Base-by-base conservation (phyloP, 2,329 filamentous ascomycete species). In the Penicillium griseofulvum region DNA sequence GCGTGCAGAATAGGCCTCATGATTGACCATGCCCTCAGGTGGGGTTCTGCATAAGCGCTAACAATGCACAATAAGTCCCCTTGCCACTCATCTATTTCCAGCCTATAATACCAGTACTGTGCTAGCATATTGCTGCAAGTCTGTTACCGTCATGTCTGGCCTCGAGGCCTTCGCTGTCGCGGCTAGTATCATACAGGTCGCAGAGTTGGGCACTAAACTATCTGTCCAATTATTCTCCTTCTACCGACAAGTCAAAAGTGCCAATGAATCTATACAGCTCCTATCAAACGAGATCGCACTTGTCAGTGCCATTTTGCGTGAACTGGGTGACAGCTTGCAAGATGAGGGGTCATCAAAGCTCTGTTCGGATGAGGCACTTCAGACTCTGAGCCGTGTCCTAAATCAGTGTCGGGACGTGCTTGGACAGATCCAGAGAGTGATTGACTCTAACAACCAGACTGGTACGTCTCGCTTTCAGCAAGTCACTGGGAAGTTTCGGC, bases 141-240 rank as follows among this genome's bases (percentile, higher is more conserved):
- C 22, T 22, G 22, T 22, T 22, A 22, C 22, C 22, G 4, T 22
- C 39, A 63, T 61, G 61, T 61, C 61, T 14, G 59, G 59, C 9
- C 31, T 64, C 12, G 64, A 68, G 31, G 55, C 52, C 6, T 11
- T 68, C 22, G 68, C 65, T 14, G 42, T 70, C 5, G 63, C 65
- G 10, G 68, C 66, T 17, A 66, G 61, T 33, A 64, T 70, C 14
- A 51, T 71, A 19, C 68, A 72, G 49, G 59, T 71, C 26, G 69
- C 71, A 17, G 69, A 71, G 12, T 47, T 69, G 1, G 69, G 65
- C 12, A 55, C 64, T 11, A 63, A 55, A 22, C 54, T 72, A 24
- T 65, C 66, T 3, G 56, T 71, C 39, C 65, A 65, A 26, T 57
- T 72, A 14, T 72, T 62, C 57, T 64, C 67, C 28, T 72, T 71